phyloP scores from a whole-genome alignment of 1,284 basidiomycete species.

The Rhodotorula sp. region DNA sequence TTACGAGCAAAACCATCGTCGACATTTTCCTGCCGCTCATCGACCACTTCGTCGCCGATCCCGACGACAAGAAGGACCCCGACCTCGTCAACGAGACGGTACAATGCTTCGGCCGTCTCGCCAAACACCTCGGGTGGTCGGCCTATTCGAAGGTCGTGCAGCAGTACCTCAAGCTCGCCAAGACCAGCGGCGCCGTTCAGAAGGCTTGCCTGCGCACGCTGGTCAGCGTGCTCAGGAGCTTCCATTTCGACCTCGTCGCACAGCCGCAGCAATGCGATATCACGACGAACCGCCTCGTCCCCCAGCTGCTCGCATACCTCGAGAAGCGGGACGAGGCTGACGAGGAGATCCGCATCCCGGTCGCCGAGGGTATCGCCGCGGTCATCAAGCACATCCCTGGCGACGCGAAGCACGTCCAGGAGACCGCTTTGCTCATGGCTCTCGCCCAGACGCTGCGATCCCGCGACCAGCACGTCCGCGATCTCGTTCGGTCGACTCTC shows the following conservation, averaged over 20 bases:
- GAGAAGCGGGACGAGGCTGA: slow-evolving; percentile 75
- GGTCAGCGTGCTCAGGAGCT: slow-evolving; percentile 82
- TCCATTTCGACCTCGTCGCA: slow-evolving; percentile 67
- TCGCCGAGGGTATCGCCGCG: slow-evolving; percentile 82
- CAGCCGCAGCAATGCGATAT: slow-evolving; percentile 30
- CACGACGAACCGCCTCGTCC: slow-evolving; percentile 58
- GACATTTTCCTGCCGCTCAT: slow-evolving; percentile 87
- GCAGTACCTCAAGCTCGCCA: slow-evolving; percentile 74
- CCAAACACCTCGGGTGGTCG: slow-evolving; percentile 74
- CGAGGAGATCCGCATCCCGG: slow-evolving; percentile 74
- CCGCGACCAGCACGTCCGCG: slow-evolving; percentile 89
- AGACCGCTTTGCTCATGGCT: slow-evolving; percentile 75
- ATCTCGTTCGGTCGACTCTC: slow-evolving; percentile 79
- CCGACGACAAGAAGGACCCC: slow-evolving; percentile 71
- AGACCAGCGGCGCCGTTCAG: slow-evolving; percentile 69
- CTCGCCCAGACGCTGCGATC: slow-evolving; percentile 85
- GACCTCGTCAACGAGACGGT: slow-evolving; percentile 91
- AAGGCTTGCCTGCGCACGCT: slow-evolving; percentile 82
- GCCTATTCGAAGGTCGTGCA: slow-evolving; percentile 78
- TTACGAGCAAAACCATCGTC: slow-evolving; percentile 70
- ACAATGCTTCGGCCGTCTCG: slow-evolving; percentile 68
- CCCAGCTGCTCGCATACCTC: slow-evolving; percentile 70
- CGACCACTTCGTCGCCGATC: slow-evolving; percentile 71
- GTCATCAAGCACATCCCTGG: slow-evolving; percentile 78
- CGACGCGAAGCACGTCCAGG: slow-evolving; percentile 66